Conservation (phyloP, 2,329 filamentous ascomycete genomes). For the Penicillium sp. region DNA sequence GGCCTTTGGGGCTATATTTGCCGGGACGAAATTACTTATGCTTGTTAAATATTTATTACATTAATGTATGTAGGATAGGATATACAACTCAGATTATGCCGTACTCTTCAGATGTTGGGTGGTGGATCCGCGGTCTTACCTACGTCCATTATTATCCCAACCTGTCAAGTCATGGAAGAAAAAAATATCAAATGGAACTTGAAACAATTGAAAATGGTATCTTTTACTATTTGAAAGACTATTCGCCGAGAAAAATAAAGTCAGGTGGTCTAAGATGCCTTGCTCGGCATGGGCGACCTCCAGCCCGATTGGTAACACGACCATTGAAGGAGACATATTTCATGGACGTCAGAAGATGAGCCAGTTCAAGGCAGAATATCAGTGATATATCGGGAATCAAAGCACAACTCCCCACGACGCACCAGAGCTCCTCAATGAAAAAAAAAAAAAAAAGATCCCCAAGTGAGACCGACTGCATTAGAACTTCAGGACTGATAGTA, state of each 20-base stretch:
- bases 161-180: neutral
- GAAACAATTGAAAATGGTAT: constrained; percentile 1
- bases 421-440: neutral
- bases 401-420: neutral
- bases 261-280: constrained; percentile 1
- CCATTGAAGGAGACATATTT: neutral
- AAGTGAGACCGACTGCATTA: neutral
- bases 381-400: neutral
- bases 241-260: neutral
- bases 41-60: neutral
- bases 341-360: constrained; percentile 9
- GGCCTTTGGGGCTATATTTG: neutral
- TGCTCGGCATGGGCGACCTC: neutral
- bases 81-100: neutral
- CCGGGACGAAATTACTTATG: neutral
- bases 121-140: neutral
- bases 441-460: neutral
- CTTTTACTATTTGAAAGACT: neutral
- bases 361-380: constrained; percentile 5
- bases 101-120: neutral
- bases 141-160: neutral
- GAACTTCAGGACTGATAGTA: constrained; percentile 39
- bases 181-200: neutral
- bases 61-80: neutral
- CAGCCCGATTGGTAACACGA: constrained; percentile 4